Base-by-base conservation (phyloP, 1,284 basidiomycete genomes). In the Tylopilus sp. region DNA sequence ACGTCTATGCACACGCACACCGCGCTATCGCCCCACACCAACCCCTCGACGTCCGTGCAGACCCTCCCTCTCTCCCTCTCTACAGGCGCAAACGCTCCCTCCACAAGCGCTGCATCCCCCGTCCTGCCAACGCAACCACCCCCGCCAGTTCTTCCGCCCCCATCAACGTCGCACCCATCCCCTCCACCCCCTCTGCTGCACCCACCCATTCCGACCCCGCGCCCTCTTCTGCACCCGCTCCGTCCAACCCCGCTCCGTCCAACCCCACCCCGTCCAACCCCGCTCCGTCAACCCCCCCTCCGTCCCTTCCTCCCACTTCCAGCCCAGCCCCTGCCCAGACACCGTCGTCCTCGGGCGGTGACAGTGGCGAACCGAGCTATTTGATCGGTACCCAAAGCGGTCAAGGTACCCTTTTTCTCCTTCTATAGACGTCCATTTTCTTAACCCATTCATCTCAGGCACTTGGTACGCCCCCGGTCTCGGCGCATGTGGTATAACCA, bases 401-500 rank as follows among this genome's bases (percentile, higher is more conserved):
- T 19, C 61, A 82, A 55, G 82, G 78, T 76, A 55, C 28, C 50
- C 56, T 12, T 46, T 16, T 43, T 30, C 34, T 12, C 42, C 12
- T 38, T 37, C 9, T 34, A 16, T 15, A 15, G 0, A 1, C 1
- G 1, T 15, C 8, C 12, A 3, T 30, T 35, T 6, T 43, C 2
- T 28, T 57, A 11, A 61, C 39, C 19, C 16, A 2, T 53, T 18
- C 12, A 31, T 52, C 15, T 28, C 44, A 78, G 77, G 71, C 42
- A 86, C 83, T 16, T 86, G 59, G 63, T 88, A 81, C 55, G 57
- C 54, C 0, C 67, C 78, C 46, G 87, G 85, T 48, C 75, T 89
- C 31, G 84, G 83, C 45, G 78, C 87, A 10, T 89, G 87, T 61
- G 87, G 86, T 40, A 73, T 76, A 56, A 74, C 69, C 44, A 86